Base-by-base conservation (phyloP, 306 rosid genomes). In the apple (Malus domestica) region DNA sequence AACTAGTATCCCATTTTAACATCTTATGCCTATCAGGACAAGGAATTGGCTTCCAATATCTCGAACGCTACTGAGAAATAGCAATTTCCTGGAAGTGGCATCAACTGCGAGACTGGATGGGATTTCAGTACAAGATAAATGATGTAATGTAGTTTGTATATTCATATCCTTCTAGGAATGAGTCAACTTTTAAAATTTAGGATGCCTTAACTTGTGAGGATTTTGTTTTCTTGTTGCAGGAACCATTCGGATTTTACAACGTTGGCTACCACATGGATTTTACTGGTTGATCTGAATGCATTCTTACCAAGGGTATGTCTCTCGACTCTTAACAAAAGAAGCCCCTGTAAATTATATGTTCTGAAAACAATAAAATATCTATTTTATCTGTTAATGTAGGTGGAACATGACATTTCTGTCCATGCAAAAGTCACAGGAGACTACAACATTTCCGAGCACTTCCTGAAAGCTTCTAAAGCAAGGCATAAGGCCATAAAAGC, bases 71-170 rank as follows among this genome's bases (percentile, higher is more conserved):
- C 87, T 10, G 93, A 85, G 73, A 92, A 90, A 80, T 70, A 83
- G 62, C 80, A 75, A 3, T 86, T 92, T 88, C 87, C 89, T 76
- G n/a, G 93, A 90, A 46, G 66, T 92, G 52, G 92, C 99, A 4
- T 87, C 99, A 35, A 59, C 95, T 23, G 96, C 92, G 99, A 95
- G 83, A 87, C 97, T 4, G 97, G 99, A 81, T 92, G 97, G 97
- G 97, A 95, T 78, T 95, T 95, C 79, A 92, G 97, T 88, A 73
- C 97, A 68, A 84, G 99, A 86, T 95, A 97, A 97, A 87, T 94
- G 95, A 90, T 91, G 96, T 94, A 82, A 51, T 2, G 20, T 5
- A 5, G 3, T 51, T 51, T 51, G 20, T 16, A 15, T 51, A 51
- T 51, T 51, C 55, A 51, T 16, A 15, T 5, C 8, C 55, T 51